Evolutionary conservation across 2,329 filamentous ascomycete genomes (phyloP), one percentile per base, ranked within the genome.

Genomic region (Fusarium palustre): DNA sequence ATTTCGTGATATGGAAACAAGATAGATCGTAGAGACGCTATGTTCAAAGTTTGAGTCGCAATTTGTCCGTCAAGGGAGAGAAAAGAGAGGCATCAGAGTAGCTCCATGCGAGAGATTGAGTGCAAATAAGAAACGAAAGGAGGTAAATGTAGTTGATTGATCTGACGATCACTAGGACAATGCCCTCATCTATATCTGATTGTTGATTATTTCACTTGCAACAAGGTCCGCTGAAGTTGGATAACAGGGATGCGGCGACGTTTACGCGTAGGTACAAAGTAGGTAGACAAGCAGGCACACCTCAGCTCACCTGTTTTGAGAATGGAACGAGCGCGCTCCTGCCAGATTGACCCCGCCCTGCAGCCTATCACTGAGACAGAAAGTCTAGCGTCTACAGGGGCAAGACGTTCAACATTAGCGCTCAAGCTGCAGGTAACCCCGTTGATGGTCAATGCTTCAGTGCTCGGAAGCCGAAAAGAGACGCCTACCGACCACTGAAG

Each of bases 251-350:
- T 39, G 59, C 56, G 52, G 31, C 33, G 45, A 30, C 30, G 30
- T 42, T 55, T 30, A 52, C 48, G 48, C 48, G 48, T 52, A 31
- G 43, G 46, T 30, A 46, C 42, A 9, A 28, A 28, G 48, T 52
- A 31, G n/a, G 15, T 7, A n/a, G 25, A 30, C 30, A 34, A 36
- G 46, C 24, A 52, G 36, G 36, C 24, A 13, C n/a, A 15, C 18
- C 7, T 30, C n/a, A 15, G 13, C 7, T 30, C n/a, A 10, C 18
- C 7, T 30, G 18, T 18, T 52, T 52, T 39, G 13, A n/a, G n/a
- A n/a, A n/a, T n/a, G n/a, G n/a, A n/a, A 30, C 33, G 64, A 50
- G 71, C 66, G 64, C 69, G 69, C 59, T 59, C 36, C 55, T 55
- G 63, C 50, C 60, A 60, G 47, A 55, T 43, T 46, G 56, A 48